Percentiles rank a stretch among this genome's conserved stretches.
Evolutionary conservation across 2,329 filamentous ascomycete genomes (phyloP).

Genomic region (Aspergillus cejpii): DNA sequence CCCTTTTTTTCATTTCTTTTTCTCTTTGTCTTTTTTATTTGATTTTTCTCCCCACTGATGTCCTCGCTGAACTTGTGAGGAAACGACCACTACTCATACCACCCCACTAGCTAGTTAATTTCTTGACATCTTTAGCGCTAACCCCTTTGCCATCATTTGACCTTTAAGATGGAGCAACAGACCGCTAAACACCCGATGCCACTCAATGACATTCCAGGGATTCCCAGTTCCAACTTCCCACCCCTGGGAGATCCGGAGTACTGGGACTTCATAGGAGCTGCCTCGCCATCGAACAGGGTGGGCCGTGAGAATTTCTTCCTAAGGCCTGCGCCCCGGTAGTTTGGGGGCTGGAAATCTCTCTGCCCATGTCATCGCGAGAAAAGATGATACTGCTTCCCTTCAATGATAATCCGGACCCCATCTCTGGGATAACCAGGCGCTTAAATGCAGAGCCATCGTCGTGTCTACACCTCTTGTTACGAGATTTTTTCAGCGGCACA

Average conservation of each 20-base stretch:
- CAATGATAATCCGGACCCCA: slow-evolving; percentile 19
- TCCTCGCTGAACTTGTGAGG: background rate
- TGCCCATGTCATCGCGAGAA: slow-evolving; percentile 15
- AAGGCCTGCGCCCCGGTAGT: slow-evolving; percentile 26
- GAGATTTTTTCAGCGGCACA: slow-evolving; percentile 27
- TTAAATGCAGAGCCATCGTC: slow-evolving; percentile 34
- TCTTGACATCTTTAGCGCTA: slow-evolving; percentile 18
- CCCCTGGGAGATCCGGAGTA: slow-evolving; percentile 18
- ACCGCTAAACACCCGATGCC: slow-evolving; percentile 12
- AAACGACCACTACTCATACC: background rate
- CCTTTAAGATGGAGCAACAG: slow-evolving; percentile 7
- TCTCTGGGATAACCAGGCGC: slow-evolving; percentile 28
- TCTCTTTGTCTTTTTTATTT: slow-evolving; percentile 1
- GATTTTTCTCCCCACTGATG: background rate
- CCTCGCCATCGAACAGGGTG: slow-evolving; percentile 16
- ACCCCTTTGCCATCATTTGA: slow-evolving; percentile 17
- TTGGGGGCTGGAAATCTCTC: slow-evolving; percentile 28
- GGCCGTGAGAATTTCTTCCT: slow-evolving; percentile 18
- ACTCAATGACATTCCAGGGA: slow-evolving; percentile 13
- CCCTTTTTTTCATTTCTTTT: slow-evolving; percentile 2
- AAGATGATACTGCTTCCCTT: slow-evolving; percentile 6
- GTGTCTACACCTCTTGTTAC: slow-evolving; percentile 23
- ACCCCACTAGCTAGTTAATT: slow-evolving; percentile 6
- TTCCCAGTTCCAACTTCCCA: slow-evolving; percentile 9
- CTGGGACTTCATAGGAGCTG: slow-evolving; percentile 18